Evolutionary conservation across 805 yeast genomes (phyloP), one percentile per base, ranked within the genome.

Genomic region (Saturnispora serradocipensis): DNA sequence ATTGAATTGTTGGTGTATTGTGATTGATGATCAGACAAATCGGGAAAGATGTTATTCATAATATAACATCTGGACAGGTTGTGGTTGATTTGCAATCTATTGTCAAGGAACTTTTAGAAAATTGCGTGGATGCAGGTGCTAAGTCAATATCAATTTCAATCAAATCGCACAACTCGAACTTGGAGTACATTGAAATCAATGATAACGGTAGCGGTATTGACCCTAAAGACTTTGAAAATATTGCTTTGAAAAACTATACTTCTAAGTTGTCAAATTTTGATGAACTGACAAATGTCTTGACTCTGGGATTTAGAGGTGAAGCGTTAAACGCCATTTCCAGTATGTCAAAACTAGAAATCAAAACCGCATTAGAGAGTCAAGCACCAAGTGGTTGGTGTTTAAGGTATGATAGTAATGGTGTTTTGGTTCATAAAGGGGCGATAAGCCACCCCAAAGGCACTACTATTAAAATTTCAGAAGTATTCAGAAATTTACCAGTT

Each of bases 31-130:
- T 49, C 10, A 43, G 38, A 40, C 38, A 45, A 10, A 40, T 49
- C 15, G 24, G 43, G 3, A 18, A 20, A n/a, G 51, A 49, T 35
- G 95, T 90, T 58, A 74, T 89, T 6, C 87, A 86, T 57, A 72
- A 76, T 53, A 80, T 91, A 52, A 88, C 97, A 0, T 88, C 97
- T 0, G 97, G 97, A 0, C 99, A 93, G 65, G 98, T 93, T 13
- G 86, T 93, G 11, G 77, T 82, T 5, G 96, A 87, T 59, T 67
- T 93, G 43, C 72, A 79, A 0, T 80, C 91, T 0, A 85, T 87
- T 0, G 81, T 85, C 30, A 91, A 91, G 62, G 99, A 91, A 64
- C 68, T 90, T 1, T 73, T 93, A 2, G 99, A 91, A 60, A 91
- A 91, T 63, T 71, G 93, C 30, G 69, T 91, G 6, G 99, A 93